Conservation (phyloP, 805 yeast genomes). For the Candida khao-thaluensis region DNA sequence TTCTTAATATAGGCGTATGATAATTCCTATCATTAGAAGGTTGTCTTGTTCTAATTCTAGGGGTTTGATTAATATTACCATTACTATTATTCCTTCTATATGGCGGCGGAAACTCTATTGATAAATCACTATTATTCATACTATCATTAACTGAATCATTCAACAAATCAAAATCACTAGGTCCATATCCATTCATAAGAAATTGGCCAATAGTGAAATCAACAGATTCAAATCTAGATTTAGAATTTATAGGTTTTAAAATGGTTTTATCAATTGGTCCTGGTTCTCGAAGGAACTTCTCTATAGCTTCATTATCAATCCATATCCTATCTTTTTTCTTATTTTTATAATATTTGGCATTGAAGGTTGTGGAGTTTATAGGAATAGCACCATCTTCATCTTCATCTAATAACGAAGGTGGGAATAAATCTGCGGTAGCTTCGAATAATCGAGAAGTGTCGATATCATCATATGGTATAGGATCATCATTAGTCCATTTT, state of each 20-base stretch:
- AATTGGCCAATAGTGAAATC: conserved; percentile 32
- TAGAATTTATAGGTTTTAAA: conserved; percentile 23
- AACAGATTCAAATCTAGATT: conserved; percentile 17
- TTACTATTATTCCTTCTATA: conserved; percentile 16
- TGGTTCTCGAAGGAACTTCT: conserved; percentile 23
- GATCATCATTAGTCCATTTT: conserved; percentile 37
- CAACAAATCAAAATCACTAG: conserved; percentile 11
- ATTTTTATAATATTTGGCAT: conserved; percentile 40
- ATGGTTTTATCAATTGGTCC: conserved; percentile 30
- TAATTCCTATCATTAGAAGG: conserved; percentile 37
- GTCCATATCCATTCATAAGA: conserved; percentile 19
- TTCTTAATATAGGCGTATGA: conserved; percentile 43
- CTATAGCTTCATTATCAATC: conserved; percentile 34
- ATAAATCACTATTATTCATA: conserved; percentile 29
- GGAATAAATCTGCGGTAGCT: conserved; percentile 36
- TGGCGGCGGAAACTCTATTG: conserved; percentile 22
- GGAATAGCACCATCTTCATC: conserved; percentile 42
- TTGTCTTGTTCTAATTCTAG: conserved; percentile 38
- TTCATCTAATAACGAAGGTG: conserved; percentile 37
- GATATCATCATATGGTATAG: conserved; percentile 41
- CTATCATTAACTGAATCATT: conserved; percentile 26
- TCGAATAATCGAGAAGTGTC: conserved; percentile 39
- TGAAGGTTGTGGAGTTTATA: conserved; percentile 33
- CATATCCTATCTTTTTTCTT: conserved; percentile 33
- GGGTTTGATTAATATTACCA: conserved; percentile 33